Conservation (phyloP, 2,329 filamentous ascomycete genomes). For the Microcyclospora tardicrescens region DNA sequence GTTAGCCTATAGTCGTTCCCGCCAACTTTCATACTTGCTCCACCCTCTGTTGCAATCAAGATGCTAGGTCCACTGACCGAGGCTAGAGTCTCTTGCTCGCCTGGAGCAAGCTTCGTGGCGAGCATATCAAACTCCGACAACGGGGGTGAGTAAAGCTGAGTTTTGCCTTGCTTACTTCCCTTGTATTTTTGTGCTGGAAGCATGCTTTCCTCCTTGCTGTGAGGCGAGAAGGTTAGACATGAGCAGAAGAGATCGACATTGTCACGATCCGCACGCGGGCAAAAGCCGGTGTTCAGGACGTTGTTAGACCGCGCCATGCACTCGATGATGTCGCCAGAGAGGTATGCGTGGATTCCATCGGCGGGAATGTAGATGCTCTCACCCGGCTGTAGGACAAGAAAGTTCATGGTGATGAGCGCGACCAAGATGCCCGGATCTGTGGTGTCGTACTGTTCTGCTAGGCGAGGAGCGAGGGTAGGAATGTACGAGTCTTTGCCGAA, state of each 20-base stretch:
- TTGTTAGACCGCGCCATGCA: constrained; percentile 69
- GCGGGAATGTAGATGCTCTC: constrained; percentile 59
- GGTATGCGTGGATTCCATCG: constrained; percentile 61
- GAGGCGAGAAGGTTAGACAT: constrained; percentile 51
- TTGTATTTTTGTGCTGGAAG: constrained; percentile 38
- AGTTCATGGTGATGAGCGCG: constrained; percentile 64
- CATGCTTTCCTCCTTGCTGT: constrained; percentile 43
- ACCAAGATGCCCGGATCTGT: constrained; percentile 56
- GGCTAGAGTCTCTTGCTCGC: constrained; percentile 46
- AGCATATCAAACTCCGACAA: constrained; percentile 63
- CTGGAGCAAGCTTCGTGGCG: constrained; percentile 41
- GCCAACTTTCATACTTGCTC: constrained; percentile 43
- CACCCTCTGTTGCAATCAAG: constrained; percentile 48
- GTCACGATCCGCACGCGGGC: constrained; percentile 51
- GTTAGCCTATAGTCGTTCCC: constrained; percentile 41
- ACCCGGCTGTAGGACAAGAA: constrained; percentile 49
- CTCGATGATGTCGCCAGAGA: constrained; percentile 62
- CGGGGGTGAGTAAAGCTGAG: constrained; percentile 50
- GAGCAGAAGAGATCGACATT: constrained; percentile 50
- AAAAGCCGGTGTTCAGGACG: constrained; percentile 63
- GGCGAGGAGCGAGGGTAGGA: constrained; percentile 48
- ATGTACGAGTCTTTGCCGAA: constrained; percentile 46
- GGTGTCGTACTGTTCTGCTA: constrained; percentile 51
- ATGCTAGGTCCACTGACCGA: constrained; percentile 49
- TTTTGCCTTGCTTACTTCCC: constrained; percentile 46